These are phyloP conservation scores for Suhomyces pyralidae DNA, from an alignment of 805 yeast species.

Conservation along the genomic window DNA sequence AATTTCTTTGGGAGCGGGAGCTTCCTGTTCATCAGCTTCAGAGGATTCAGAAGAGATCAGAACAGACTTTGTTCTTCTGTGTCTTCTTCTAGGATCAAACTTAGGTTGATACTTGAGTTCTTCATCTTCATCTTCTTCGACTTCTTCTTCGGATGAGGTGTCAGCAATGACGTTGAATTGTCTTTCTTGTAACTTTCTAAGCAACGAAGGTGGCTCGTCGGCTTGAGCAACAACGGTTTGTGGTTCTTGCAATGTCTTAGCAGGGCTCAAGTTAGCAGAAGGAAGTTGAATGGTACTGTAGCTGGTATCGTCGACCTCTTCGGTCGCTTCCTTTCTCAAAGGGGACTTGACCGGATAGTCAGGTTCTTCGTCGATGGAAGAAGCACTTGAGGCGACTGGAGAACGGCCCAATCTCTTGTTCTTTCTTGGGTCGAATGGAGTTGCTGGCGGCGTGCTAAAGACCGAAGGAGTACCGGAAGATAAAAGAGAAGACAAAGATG, in stretches of 20 bases:
- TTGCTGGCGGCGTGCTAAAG: slow-evolving; percentile 10
- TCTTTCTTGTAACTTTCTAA: slow-evolving; percentile 9
- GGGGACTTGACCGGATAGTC: slow-evolving; percentile 13
- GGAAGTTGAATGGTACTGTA: slow-evolving; percentile 14
- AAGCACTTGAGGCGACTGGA: slow-evolving; percentile 10
- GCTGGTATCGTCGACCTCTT: slow-evolving; percentile 15
- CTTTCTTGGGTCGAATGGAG: slow-evolving; percentile 23
- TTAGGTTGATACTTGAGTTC: slow-evolving; percentile 2
- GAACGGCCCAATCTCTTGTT: slow-evolving; percentile 14
- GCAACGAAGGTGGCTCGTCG: slow-evolving; percentile 8
- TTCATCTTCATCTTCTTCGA: slow-evolving; percentile 4
- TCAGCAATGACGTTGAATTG: slow-evolving; percentile 7
- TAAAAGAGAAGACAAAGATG: slow-evolving; percentile 11
- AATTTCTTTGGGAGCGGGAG: slow-evolving; percentile 4
- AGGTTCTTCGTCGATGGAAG: slow-evolving; percentile 8
- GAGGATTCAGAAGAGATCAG: slow-evolving; percentile 16
- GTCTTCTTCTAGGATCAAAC: slow-evolving; percentile 19
- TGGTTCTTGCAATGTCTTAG: slow-evolving; percentile 5
- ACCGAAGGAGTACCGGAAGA: not conserved
- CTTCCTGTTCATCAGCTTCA: slow-evolving; percentile 13
- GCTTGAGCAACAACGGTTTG: slow-evolving; percentile 6
- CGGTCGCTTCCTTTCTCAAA: slow-evolving; percentile 7
- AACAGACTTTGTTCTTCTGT: slow-evolving; percentile 15
- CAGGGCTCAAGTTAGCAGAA: slow-evolving; percentile 3
- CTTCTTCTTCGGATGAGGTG: slow-evolving; percentile 10